Conservation (phyloP, 441 rosid genomes). For the Adansonia rubrostipa region DNA sequence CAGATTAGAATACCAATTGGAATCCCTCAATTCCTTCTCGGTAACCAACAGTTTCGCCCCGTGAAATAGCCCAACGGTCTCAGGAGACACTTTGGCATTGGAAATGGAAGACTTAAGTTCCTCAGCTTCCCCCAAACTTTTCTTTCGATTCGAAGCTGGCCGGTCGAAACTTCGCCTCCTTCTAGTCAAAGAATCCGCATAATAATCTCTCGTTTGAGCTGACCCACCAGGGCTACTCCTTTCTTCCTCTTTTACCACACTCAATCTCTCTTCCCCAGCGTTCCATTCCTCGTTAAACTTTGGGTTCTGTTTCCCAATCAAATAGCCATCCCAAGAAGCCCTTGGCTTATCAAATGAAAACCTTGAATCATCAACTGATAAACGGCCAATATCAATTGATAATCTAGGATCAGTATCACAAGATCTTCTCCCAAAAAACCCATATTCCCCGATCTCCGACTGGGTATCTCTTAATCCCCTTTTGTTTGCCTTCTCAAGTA, state of each 20-base stretch:
- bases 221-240: conserved; percentile 56
- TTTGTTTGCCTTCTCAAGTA: conserved; percentile 26
- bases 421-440: conserved; percentile 51
- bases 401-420: conserved; percentile 58
- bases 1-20: conserved; percentile 66
- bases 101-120: conserved; percentile 45
- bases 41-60: conserved; percentile 50
- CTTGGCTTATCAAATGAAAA: conserved; percentile 63
- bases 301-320: conserved; percentile 49
- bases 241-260: conserved; percentile 27
- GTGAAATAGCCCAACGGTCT: conserved; percentile 50
- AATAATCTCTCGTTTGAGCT: conserved; percentile 55
- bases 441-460: conserved; percentile 40
- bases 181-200: conserved; percentile 45
- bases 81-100: conserved; percentile 62
- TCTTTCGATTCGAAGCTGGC: conserved; percentile 33
- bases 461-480: conserved; percentile 32
- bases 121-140: conserved; percentile 34
- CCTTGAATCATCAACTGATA: conserved; percentile 44
- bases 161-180: conserved; percentile 58
- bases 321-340: conserved; percentile 67
- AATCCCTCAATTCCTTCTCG: conserved; percentile 65
- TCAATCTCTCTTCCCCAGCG: conserved; percentile 31
- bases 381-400: conserved; percentile 50
- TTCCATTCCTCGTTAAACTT: conserved; percentile 44